Conservation (phyloP, 805 yeast genomes). For the Nakazawaea wickerhamii region DNA sequence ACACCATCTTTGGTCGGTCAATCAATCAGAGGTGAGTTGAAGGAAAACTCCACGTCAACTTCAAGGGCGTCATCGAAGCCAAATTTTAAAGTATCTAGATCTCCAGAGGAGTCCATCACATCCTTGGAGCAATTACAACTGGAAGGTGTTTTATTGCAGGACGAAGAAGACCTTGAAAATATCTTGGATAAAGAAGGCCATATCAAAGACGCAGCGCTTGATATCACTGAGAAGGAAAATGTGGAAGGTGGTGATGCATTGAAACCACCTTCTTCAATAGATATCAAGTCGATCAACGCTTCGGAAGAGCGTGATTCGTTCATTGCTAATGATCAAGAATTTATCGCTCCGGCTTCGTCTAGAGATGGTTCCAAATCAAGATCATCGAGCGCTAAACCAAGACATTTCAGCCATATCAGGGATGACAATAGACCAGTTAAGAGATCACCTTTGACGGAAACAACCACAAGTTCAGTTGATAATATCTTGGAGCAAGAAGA, state of each 20-base stretch:
- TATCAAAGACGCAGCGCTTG: slow-evolving; percentile 42
- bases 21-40: slow-evolving; percentile 33
- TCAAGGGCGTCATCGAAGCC: slow-evolving; percentile 23
- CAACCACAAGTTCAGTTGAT: neutral
- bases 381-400: slow-evolving; percentile 9
- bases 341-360: slow-evolving; percentile 29
- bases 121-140: slow-evolving; percentile 30
- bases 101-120: slow-evolving; percentile 23
- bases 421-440: neutral
- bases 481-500: slow-evolving; percentile 15
- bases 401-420: neutral
- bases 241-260: neutral
- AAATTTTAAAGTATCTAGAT: slow-evolving; percentile 38
- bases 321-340: slow-evolving; percentile 23
- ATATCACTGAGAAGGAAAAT: slow-evolving; percentile 18
- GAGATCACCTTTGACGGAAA: slow-evolving; percentile 10
- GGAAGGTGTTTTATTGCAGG: slow-evolving; percentile 52
- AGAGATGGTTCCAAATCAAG: slow-evolving; percentile 14
- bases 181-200: slow-evolving; percentile 50
- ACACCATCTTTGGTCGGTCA: slow-evolving; percentile 52
- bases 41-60: slow-evolving; percentile 2
- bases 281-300: slow-evolving; percentile 10
- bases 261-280: slow-evolving; percentile 11
- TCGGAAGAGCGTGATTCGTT: slow-evolving; percentile 14
- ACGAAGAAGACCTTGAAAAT: slow-evolving; percentile 50